Percentiles rank a stretch among this genome's conserved stretches.
These are phyloP conservation scores for Brettanomyces sp. DNA, from an alignment of 805 yeast genomes.

Conservation along the genomic window DNA sequence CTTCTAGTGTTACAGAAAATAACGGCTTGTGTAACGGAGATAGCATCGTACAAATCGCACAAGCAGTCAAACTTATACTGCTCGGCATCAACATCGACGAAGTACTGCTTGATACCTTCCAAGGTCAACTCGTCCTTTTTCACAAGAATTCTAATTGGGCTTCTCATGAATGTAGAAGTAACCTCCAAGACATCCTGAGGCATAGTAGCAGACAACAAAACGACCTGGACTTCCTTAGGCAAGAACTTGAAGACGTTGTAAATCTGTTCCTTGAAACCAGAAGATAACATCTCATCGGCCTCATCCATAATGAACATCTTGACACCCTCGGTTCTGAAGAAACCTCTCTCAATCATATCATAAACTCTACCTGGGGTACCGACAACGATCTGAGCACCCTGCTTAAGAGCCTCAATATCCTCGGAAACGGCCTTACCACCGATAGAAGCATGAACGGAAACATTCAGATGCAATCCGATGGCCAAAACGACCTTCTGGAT, in stretches of 20 bases:
- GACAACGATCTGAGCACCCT: conserved; percentile 83
- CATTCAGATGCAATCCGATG: conserved; percentile 80
- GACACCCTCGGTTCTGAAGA: conserved; percentile 60
- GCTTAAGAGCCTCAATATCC: conserved; percentile 64
- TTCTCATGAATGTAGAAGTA: conserved; percentile 83
- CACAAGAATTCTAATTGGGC: conserved; percentile 90
- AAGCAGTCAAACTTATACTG: conserved; percentile 90
- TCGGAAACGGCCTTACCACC: conserved; percentile 86
- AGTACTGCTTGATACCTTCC: conserved; percentile 91
- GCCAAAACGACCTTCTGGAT: conserved; percentile 82
- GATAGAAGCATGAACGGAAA: conserved; percentile 82
- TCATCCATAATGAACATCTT: conserved; percentile 91
- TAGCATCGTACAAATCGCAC: conserved; percentile 89
- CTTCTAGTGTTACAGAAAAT: conserved; percentile 95
- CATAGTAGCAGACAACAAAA: conserved; percentile 89
- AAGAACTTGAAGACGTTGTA: conserved; percentile 80
- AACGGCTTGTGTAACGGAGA: conserved; percentile 94
- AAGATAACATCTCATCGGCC: conserved; percentile 89
- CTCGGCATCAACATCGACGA: conserved; percentile 84
- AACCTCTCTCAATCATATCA: conserved; percentile 84
- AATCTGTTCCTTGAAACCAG: conserved; percentile 93
- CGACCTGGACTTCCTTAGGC: conserved; percentile 85
- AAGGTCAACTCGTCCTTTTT: conserved; percentile 89
- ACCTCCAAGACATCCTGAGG: conserved; percentile 86
- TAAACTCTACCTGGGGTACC: conserved; percentile 96